Conservation (phyloP, 2,329 filamentous ascomycete species). For the Knufia fluminis region DNA sequence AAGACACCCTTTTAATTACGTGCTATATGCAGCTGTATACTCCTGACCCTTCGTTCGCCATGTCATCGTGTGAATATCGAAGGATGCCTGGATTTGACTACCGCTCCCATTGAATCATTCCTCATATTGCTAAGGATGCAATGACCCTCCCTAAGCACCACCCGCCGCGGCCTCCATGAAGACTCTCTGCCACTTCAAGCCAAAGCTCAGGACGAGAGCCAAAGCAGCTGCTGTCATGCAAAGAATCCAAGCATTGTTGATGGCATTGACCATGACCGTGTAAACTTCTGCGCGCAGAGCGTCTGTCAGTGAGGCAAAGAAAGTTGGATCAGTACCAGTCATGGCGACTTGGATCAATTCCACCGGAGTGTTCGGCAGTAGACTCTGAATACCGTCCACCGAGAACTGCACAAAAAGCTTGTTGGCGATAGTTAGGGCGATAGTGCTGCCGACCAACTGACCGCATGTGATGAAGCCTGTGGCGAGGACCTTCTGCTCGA, state of each 20-base stretch:
- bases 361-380: constrained; percentile 1
- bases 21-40: too few species aligned
- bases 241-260: constrained; percentile 19
- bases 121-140: too few species aligned
- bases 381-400: neutral
- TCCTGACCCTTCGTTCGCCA: too few species aligned
- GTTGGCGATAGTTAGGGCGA: constrained; percentile 8
- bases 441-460: constrained; percentile 6
- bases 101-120: too few species aligned
- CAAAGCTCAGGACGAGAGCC: too few species aligned
- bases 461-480: constrained; percentile 9
- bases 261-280: constrained; percentile 22
- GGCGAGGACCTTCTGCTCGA: constrained; percentile 7
- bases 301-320: constrained; percentile 2
- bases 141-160: too few species aligned
- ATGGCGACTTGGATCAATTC: constrained; percentile 6
- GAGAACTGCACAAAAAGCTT: constrained; percentile 6
- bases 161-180: too few species aligned
- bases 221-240: too few species aligned
- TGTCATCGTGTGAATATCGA: too few species aligned
- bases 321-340: neutral
- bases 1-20: too few species aligned
- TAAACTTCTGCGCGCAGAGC: constrained; percentile 22
- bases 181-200: too few species aligned
- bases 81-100: too few species aligned